Evolutionary conservation across 169 alveolate genomes (phyloP).

Genomic region (Cryptosporidium baileyi): DNA sequence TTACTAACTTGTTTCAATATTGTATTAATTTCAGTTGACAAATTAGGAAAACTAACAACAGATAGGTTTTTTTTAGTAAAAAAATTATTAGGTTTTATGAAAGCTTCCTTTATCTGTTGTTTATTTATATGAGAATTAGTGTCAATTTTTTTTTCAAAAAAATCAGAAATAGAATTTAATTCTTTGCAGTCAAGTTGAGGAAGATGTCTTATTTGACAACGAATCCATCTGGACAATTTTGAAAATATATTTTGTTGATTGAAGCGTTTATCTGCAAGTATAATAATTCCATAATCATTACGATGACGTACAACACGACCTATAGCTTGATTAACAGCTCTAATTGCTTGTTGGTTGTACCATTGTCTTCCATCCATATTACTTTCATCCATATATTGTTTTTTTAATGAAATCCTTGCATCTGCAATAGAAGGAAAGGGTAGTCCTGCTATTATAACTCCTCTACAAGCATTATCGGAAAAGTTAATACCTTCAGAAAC

Average conservation of each 20-base stretch:
- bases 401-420: conserved; percentile 86
- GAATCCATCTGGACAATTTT: conserved; percentile 88
- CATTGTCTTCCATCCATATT: conserved; percentile 83
- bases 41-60: not conserved
- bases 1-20: not conserved
- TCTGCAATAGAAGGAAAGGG: conserved; percentile 91
- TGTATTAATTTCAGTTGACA: conserved; percentile 26
- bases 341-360: conserved; percentile 91
- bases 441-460: conserved; percentile 89
- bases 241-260: conserved; percentile 74
- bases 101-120: not conserved
- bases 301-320: conserved; percentile 96
- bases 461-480: conserved; percentile 89
- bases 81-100: not conserved
- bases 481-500: conserved; percentile 94
- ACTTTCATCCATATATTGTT: conserved; percentile 79
- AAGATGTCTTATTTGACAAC: conserved; percentile 33
- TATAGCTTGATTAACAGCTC: conserved; percentile 94
- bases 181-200: not conserved
- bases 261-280: conserved; percentile 89
- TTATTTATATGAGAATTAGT: not conserved
- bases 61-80: not conserved
- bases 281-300: conserved; percentile 91
- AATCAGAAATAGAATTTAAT: conserved; percentile 13
- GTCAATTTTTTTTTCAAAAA: not conserved